Evolutionary conservation across 805 yeast genomes (phyloP), one percentile per base, ranked within the genome.

Genomic region (Hanseniaspora vineae): DNA sequence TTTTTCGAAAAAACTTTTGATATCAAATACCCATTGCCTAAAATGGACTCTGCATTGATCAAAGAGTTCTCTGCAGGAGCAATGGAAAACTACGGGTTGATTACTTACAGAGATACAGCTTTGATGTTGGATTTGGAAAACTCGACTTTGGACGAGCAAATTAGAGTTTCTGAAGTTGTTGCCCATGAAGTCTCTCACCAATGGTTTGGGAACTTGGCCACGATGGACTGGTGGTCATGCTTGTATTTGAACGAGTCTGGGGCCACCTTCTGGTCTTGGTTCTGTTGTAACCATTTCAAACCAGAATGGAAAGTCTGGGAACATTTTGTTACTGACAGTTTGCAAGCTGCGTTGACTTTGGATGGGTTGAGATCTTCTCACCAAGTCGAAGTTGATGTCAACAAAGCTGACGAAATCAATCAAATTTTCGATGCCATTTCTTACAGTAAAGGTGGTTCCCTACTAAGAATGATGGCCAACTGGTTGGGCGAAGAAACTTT

Each of bases 171-270:
- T 35, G 90, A 84, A 60, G 92, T 84, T 44, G 88, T 84, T 42
- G 85, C 81, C 68, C 95, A 84, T 68, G 95, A 84, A 67, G 73
- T 84, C 68, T 92, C 94, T 45, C 95, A 84, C 65, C 95, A 84
- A 69, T 84, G 95, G 95, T 84, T 84, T 58, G 95, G 95, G 61
- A 81, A 84, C 65, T 72, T 84, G 66, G 94, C 84, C 51, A 84
- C 95, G 47, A 84, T 84, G 94, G 89, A 84, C 59, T 84, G 86
- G 81, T 84, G 95, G 95, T 86, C 83, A 65, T 90, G 86, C 54
- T 73, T 84, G 58, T 84, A 92, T 90, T 74, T 84, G 57, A 84
- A 84, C 61, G 95, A 84, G 68, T 90, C 92, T 43, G 85, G 84
- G 56, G 95, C 95, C 44, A 84, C 94, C 47, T 84, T 90, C 86